A percentile compares a stretch with the other conserved stretches of the same genome.
These are phyloP conservation scores for Nicotiana tabacum DNA, from an alignment of 257 asterid genomes.

Conservation along the genomic window DNA sequence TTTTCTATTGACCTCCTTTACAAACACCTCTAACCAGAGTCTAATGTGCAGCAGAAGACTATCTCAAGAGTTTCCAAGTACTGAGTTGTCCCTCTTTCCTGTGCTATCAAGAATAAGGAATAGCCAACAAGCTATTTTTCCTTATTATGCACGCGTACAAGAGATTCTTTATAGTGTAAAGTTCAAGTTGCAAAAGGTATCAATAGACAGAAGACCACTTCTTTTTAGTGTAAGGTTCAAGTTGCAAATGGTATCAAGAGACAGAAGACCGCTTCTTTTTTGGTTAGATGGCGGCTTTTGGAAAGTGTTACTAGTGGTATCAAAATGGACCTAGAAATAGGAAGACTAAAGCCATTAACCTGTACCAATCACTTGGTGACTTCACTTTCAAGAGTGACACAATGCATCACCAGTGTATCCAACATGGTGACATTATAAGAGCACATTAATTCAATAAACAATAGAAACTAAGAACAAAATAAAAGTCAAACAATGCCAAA, in stretches of 20 bases:
- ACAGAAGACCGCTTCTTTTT: not conserved
- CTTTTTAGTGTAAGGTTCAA: not conserved
- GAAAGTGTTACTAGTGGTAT: not conserved
- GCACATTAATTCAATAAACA: not conserved
- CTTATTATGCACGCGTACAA: not conserved
- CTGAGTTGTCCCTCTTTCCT: not conserved
- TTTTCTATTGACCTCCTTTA: no score
- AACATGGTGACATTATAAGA: not conserved
- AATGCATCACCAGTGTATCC: no score
- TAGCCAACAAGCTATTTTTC: not conserved
- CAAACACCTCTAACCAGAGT: not conserved
- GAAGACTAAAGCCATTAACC: not conserved
- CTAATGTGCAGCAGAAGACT: not conserved
- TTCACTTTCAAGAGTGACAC: not conserved
- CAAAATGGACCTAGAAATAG: not conserved
- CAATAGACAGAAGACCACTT: not conserved
- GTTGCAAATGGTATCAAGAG: not conserved
- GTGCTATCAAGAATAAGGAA: not conserved
- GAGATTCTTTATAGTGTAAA: not conserved
- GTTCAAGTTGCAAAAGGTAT: not conserved
- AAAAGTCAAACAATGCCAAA: constrained; percentile 1
- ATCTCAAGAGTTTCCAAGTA: not conserved
- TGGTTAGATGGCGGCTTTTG: not conserved
- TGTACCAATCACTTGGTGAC: not conserved
- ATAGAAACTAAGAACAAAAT: not conserved